Base-by-base conservation (phyloP, 1,284 basidiomycete genomes). In the Rhodotorula sp. region DNA sequence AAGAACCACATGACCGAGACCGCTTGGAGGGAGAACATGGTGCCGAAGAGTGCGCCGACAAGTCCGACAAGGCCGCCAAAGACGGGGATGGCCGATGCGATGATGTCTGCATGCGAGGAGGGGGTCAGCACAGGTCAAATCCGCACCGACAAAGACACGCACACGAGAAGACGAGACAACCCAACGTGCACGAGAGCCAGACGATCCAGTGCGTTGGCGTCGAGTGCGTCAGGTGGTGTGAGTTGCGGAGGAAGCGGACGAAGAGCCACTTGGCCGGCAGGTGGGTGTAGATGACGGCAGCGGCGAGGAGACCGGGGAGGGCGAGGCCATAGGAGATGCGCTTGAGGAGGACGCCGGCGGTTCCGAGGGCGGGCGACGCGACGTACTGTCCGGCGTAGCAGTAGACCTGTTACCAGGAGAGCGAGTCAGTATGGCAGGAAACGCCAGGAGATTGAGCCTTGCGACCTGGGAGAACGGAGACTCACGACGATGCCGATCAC, bases 211-310 rank as follows among this genome's bases (percentile, higher is more conserved):
- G 87, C 8, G 84, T 80, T 30, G 82, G 39, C 0, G 86, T 86
- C 74, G 87, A 85, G n/a, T 81, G 81, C 69, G 87, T 84, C 61
- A 89, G 77, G 77, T 89, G 88, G n/a, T 79, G 79, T 17, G 85
- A 83, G 69, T 83, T 82, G 29, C 86, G 83, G 76, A 88, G 85
- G 62, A 85, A 73, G 24, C 87, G 83, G 66, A 89, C 82, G 75
- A 89, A 88, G 56, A 88, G 75, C 52, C 86, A 83, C 76, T 88
- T 88, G 36, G 85, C 61, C 8, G 62, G 55, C 8, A 58, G 82
- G 76, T 87, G 85, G 24, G 82, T 79, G 74, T 84, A 86, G 9
- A 86, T 77, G 24, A 81, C 82, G 10, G 58, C 63, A 13, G 64
- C 64, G 19, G 64, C 64, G 34, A 66, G 59, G 30, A 66, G 58